Evolutionary conservation across 768 basidiomycete genomes (phyloP).

Genomic region (Suillus weaverae): DNA sequence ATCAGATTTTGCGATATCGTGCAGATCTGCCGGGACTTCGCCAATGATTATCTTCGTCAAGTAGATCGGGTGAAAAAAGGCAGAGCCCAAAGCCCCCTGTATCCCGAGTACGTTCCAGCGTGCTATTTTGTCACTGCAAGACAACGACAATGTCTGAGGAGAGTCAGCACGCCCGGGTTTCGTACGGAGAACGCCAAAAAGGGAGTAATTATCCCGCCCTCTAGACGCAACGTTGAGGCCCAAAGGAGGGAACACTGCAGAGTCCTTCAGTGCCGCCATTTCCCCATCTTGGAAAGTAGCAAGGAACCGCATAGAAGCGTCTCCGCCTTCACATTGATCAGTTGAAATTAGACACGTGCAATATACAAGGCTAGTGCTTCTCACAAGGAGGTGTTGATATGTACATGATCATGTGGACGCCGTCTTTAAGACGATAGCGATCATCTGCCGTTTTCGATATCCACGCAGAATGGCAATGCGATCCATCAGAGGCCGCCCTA

Average conservation of each 20-base stretch:
- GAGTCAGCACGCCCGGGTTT: constrained; percentile 95
- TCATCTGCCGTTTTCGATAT: constrained; percentile 36
- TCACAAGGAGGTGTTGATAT: constrained; percentile 68
- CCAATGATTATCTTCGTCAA: constrained; percentile 69
- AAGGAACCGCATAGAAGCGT: constrained; percentile 81
- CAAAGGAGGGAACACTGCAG: constrained; percentile 35
- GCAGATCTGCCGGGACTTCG: constrained; percentile 51
- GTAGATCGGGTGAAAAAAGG: constrained; percentile 60
- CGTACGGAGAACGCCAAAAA: constrained; percentile 79
- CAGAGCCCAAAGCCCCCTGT: constrained; percentile 76
- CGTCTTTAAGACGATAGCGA: constrained; percentile 46
- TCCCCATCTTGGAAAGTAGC: constrained; percentile 71
- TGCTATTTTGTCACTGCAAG: constrained; percentile 95
- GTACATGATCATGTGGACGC: constrained; percentile 64
- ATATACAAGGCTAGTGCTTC: constrained; percentile 42
- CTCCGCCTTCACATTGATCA: constrained; percentile 66
- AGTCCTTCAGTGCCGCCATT: constrained; percentile 70
- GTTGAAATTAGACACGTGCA: constrained; percentile 30
- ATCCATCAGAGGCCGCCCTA: constrained; percentile 26
- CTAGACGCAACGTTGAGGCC: constrained; percentile 49
- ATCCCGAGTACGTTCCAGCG: constrained; percentile 82
- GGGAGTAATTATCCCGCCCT: constrained; percentile 78
- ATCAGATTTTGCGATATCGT: constrained; percentile 49
- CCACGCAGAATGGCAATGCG: constrained; percentile 41
- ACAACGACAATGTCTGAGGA: constrained; percentile 79